Conservation (phyloP, 345 rosid genomes). For the Orychophragmus violaceus region DNA sequence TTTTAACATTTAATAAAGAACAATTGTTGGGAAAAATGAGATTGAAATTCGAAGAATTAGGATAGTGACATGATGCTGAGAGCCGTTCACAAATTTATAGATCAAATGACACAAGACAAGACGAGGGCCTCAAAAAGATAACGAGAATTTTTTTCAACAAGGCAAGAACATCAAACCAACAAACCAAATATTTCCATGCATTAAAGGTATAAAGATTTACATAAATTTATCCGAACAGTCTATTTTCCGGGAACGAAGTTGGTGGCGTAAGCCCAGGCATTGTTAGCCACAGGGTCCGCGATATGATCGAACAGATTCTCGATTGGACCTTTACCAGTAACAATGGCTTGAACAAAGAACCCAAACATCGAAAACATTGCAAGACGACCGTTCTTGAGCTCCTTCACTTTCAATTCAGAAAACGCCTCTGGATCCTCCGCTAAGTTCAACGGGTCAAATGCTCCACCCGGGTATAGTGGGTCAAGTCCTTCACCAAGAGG, state of each 20-base stretch:
- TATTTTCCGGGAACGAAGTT: slow-evolving; percentile 47
- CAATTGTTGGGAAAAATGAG: background rate
- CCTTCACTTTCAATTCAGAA: slow-evolving; percentile 42
- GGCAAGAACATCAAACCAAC: background rate
- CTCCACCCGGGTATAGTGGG: slow-evolving; percentile 45
- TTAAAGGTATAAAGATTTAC: background rate
- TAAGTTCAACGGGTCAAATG: slow-evolving; percentile 45
- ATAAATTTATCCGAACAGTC: background rate
- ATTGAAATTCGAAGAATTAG: background rate
- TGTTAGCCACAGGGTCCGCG: slow-evolving; percentile 45
- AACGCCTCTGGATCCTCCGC: slow-evolving; percentile 48
- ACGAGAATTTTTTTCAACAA: background rate
- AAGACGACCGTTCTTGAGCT: slow-evolving; percentile 41
- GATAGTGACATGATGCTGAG: background rate
- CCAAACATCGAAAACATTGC: slow-evolving; percentile 53
- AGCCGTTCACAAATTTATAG: background rate
- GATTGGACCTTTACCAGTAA: slow-evolving; percentile 43
- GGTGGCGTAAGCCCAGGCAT: slow-evolving; percentile 47
- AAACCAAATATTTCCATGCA: background rate
- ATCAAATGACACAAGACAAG: background rate
- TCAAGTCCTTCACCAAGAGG: slow-evolving; percentile 49
- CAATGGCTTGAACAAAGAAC: slow-evolving; percentile 49
- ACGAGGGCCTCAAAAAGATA: background rate
- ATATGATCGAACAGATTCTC: slow-evolving; percentile 41
- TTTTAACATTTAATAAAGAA: background rate